phyloP scores from a whole-genome alignment of 306 rosid genomes.

The Biancaea sappan region DNA sequence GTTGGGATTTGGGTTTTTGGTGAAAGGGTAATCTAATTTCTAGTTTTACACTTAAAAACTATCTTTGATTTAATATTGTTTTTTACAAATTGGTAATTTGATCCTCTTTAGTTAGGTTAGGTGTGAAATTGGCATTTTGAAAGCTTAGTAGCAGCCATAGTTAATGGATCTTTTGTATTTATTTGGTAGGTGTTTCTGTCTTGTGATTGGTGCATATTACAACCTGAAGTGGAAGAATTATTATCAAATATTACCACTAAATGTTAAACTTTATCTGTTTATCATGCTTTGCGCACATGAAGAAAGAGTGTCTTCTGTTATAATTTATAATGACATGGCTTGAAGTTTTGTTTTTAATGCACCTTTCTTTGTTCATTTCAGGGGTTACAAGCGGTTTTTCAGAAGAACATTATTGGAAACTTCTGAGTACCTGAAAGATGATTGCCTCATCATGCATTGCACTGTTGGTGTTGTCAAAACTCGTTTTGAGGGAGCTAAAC shows the following conservation, averaged over 20 bases:
- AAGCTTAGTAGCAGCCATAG: neutral
- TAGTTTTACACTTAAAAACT: neutral
- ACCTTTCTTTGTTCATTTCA: slow-evolving; percentile 33
- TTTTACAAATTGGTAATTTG: neutral
- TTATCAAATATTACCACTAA: neutral
- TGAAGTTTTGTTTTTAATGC: neutral
- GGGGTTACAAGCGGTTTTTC: slow-evolving; percentile 96
- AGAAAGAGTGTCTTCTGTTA: neutral
- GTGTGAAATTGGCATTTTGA: neutral
- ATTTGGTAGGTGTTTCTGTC: neutral
- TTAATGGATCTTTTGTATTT: neutral
- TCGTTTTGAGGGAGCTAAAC: slow-evolving; percentile 69
- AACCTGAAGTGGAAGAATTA: neutral
- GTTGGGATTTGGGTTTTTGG: neutral
- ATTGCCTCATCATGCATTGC: slow-evolving; percentile 85
- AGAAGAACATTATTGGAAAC: slow-evolving; percentile 62
- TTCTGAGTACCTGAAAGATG: slow-evolving; percentile 85
- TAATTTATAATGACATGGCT: neutral
- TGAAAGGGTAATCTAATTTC: neutral
- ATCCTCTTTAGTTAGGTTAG: neutral
- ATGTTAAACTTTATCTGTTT: neutral
- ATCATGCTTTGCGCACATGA: neutral
- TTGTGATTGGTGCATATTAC: neutral
- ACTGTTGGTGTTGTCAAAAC: slow-evolving; percentile 95
- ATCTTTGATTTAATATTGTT: neutral